A percentile compares a stretch with the other conserved stretches of the same genome.
These are phyloP conservation scores for Ilex aquifolium DNA, from an alignment of 257 asterid genomes.

Conservation along the genomic window DNA sequence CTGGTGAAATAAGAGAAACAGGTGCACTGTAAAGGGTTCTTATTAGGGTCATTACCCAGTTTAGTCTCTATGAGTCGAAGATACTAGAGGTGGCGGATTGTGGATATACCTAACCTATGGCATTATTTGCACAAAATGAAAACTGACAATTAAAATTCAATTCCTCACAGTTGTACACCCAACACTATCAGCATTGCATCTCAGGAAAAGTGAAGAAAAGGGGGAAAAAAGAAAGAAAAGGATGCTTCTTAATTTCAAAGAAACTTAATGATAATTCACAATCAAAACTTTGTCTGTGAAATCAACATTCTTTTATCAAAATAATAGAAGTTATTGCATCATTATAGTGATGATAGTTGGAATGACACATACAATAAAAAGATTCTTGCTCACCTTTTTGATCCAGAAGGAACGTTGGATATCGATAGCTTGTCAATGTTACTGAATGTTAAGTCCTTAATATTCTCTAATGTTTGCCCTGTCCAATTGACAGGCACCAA, in stretches of 20 bases:
- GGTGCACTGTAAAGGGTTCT: too few species aligned
- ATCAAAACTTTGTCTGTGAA: too few species aligned
- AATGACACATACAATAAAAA: background rate
- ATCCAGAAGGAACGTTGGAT: constrained; percentile 75
- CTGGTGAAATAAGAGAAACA: too few species aligned
- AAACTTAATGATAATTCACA: too few species aligned
- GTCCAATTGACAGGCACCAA: constrained; percentile 89
- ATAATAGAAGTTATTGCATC: background rate
- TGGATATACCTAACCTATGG: too few species aligned
- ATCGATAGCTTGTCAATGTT: constrained; percentile 82
- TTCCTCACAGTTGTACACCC: too few species aligned
- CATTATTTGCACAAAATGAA: too few species aligned
- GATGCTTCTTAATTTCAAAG: background rate
- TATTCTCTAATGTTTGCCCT: constrained; percentile 43
- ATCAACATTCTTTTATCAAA: too few species aligned
- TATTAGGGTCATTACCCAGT: too few species aligned
- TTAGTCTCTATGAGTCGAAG: too few species aligned
- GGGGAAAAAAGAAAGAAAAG: background rate
- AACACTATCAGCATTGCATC: background rate
- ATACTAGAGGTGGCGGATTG: too few species aligned
- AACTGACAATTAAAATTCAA: too few species aligned
- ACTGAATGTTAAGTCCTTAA: constrained; percentile 60
- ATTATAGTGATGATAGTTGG: background rate
- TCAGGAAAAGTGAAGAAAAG: background rate
- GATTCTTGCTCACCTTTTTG: constrained; percentile 45